Conservation (phyloP, 2,329 filamentous ascomycete species). For the Lasiodiplodia theobromae region DNA sequence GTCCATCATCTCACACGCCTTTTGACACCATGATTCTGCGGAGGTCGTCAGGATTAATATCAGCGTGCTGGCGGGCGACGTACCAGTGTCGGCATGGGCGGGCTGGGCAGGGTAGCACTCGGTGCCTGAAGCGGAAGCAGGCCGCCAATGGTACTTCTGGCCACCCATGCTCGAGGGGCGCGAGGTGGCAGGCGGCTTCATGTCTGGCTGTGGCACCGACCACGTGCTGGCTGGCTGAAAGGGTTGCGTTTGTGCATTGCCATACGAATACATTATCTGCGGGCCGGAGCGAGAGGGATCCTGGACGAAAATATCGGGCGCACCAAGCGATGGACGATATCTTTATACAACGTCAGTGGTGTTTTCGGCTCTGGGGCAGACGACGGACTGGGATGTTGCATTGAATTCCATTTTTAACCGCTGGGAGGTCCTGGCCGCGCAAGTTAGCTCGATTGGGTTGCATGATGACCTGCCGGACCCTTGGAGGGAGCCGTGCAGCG, state of each 20-base stretch:
- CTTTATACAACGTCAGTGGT: constrained; percentile 37
- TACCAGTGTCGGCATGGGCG: constrained; percentile 48
- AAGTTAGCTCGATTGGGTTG: constrained; percentile 23
- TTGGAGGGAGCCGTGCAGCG: constrained; percentile 37
- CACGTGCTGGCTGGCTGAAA: constrained; percentile 36
- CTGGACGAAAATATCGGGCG: constrained; percentile 42
- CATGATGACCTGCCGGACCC: constrained; percentile 26
- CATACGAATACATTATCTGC: constrained; percentile 48
- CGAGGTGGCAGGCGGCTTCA: constrained; percentile 16
- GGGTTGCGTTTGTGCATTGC: constrained; percentile 31
- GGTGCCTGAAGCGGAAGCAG: constrained; percentile 35
- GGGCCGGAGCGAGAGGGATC: constrained; percentile 39
- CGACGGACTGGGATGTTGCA: constrained; percentile 49
- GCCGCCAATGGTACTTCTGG: constrained; percentile 30
- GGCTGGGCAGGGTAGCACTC: constrained; percentile 41
- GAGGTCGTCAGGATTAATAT: constrained; percentile 35
- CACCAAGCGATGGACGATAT: constrained; percentile 46
- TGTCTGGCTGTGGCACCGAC: constrained; percentile 31
- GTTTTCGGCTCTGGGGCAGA: background rate
- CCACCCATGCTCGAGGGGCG: constrained; percentile 26
- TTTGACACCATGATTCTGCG: constrained; percentile 49
- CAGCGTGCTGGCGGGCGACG: constrained; percentile 27
- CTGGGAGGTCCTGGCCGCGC: constrained; percentile 17
- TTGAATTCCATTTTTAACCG: constrained; percentile 51
- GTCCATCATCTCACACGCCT: constrained; percentile 40